Conservation (phyloP, 2,329 filamentous ascomycete species). For the Cryoendolithus antarcticus region DNA sequence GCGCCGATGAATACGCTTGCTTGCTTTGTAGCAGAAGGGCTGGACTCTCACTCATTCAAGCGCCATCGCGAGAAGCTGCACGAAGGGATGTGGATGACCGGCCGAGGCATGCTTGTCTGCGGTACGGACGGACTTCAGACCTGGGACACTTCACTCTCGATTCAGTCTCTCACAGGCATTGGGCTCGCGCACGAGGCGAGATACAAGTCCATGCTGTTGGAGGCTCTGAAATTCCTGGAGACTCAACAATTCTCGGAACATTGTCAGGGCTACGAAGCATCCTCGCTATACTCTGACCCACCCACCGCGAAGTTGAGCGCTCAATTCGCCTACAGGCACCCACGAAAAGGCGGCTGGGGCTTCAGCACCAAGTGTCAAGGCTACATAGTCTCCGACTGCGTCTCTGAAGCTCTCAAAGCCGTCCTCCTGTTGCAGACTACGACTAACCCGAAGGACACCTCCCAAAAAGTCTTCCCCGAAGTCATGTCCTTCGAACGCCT, state of each 20-base stretch:
- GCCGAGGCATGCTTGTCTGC: constrained; percentile 86
- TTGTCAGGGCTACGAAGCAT: constrained; percentile 60
- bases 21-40: constrained; percentile 76
- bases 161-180: constrained; percentile 69
- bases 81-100: constrained; percentile 84
- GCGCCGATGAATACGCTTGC: constrained; percentile 79
- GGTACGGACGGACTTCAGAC: constrained; percentile 97
- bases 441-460: constrained; percentile 24
- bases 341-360: constrained; percentile 85
- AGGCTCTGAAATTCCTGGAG: constrained; percentile 75
- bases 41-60: constrained; percentile 56
- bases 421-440: constrained; percentile 68
- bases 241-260: constrained; percentile 84
- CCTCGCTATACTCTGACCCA: constrained; percentile 27
- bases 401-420: constrained; percentile 78
- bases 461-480: constrained; percentile 44
- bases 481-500: constrained; percentile 66
- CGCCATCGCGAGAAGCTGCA: constrained; percentile 69
- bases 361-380: constrained; percentile 90
- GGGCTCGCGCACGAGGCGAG: constrained; percentile 62
- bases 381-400: constrained; percentile 91
- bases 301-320: constrained; percentile 18
- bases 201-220: constrained; percentile 72
- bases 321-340: constrained; percentile 57
- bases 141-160: constrained; percentile 88